Conservation (phyloP, 2,329 filamentous ascomycete genomes). For the Fusarium longipes region DNA sequence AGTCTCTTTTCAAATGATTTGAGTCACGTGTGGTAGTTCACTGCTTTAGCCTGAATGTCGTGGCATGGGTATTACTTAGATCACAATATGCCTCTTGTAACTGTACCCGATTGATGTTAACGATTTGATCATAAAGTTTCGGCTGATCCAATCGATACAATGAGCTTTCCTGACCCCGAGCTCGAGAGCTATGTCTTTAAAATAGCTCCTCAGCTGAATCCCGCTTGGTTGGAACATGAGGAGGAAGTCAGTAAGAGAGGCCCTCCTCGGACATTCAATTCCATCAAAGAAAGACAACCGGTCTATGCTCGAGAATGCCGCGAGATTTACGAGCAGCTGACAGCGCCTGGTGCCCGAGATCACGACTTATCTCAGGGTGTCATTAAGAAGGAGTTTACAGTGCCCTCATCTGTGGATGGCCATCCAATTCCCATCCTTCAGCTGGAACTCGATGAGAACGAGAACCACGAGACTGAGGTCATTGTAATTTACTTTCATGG, state of each 20-base stretch:
- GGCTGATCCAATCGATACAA: too few species aligned
- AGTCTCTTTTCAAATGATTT: background rate
- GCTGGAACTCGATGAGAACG: slow-evolving; percentile 43
- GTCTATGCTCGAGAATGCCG: slow-evolving; percentile 57
- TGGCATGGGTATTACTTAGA: background rate
- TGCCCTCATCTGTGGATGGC: slow-evolving; percentile 50
- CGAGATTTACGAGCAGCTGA: slow-evolving; percentile 51
- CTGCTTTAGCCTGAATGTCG: slow-evolving; percentile 24
- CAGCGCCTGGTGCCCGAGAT: slow-evolving; percentile 51
- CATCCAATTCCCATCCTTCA: slow-evolving; percentile 53
- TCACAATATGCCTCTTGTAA: background rate
- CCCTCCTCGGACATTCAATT: slow-evolving; percentile 38
- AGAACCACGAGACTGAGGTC: slow-evolving; percentile 27
- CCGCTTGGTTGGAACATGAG: slow-evolving; percentile 56
- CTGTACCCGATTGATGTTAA: too few species aligned
- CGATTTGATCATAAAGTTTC: background rate
- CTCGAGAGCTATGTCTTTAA: slow-evolving; percentile 46
- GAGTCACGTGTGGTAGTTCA: slow-evolving; percentile 18
- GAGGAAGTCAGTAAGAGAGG: slow-evolving; percentile 37
- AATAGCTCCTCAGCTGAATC: slow-evolving; percentile 53
- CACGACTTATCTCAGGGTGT: slow-evolving; percentile 53
- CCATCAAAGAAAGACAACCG: slow-evolving; percentile 51
- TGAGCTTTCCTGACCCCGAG: slow-evolving; percentile 32
- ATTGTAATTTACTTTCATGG: slow-evolving; percentile 61
- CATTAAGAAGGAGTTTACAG: slow-evolving; percentile 43